Conservation (phyloP, 139 green algal genomes). For the Volvox reticuliferus region DNA sequence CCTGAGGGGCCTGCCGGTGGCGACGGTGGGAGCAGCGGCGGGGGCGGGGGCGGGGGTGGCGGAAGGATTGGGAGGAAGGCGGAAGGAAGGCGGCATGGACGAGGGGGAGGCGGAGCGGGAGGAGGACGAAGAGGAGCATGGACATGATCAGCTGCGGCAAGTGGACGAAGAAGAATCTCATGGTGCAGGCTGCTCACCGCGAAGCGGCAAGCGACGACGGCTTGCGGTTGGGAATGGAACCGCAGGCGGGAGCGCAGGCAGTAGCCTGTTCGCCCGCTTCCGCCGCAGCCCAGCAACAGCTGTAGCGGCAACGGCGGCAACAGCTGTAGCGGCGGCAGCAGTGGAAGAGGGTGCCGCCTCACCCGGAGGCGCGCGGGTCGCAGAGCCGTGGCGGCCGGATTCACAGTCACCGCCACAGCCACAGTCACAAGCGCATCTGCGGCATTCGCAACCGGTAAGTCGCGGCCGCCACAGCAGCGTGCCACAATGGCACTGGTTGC, state of each 20-base stretch:
- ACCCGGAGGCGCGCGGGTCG: no score
- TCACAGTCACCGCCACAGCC: no score
- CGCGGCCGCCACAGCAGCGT: no score
- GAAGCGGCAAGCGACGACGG: neutral
- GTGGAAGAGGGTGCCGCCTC: no score
- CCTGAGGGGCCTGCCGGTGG: slow-evolving; percentile 14
- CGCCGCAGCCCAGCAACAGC: neutral
- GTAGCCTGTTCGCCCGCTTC: slow-evolving; percentile 19
- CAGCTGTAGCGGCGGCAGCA: no score
- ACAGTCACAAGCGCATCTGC: no score
- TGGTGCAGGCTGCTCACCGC: neutral
- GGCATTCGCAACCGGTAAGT: no score
- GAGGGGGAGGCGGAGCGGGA: neutral
- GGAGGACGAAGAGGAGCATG: neutral
- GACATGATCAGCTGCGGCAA: neutral
- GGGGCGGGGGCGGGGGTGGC: neutral
- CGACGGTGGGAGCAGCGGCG: neutral
- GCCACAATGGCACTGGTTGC: no score
- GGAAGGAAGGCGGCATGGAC: neutral
- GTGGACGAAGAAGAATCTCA: neutral
- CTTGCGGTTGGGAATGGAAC: neutral
- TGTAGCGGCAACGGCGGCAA: neutral
- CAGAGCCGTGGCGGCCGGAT: no score
- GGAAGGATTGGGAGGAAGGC: neutral
- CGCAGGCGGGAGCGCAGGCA: neutral